A percentile compares a stretch with the other conserved stretches of the same genome.
Evolutionary conservation across 176 grass and related monocot genomes (phyloP).

Genomic region (Melocanna baccifera): DNA sequence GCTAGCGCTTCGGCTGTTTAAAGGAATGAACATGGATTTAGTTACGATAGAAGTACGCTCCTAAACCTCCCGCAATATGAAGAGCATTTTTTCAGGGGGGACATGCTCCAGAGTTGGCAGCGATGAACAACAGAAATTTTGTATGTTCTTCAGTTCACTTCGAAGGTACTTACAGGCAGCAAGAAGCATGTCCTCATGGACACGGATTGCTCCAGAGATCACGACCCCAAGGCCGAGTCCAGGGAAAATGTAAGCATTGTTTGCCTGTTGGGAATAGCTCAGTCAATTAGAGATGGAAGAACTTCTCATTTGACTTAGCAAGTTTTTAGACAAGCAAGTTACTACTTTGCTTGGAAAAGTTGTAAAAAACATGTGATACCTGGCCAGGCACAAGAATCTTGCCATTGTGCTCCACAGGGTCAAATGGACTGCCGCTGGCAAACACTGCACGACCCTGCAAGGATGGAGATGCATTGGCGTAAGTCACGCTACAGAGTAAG

Average conservation of each 20-base stretch:
- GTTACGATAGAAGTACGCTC: not conserved
- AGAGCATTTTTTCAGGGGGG: not conserved
- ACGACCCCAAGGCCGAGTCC: conserved; percentile 90
- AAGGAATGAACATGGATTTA: not conserved
- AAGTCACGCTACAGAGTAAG: not conserved
- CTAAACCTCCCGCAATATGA: not conserved
- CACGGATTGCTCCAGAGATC: conserved; percentile 78
- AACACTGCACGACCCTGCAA: conserved; percentile 81
- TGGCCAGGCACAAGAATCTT: conserved; percentile 78
- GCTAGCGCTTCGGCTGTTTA: conserved; percentile 81
- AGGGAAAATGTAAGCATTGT: conserved; percentile 99
- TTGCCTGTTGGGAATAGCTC: conserved; percentile 48
- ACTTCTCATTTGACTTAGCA: not conserved
- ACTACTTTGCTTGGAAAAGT: not conserved
- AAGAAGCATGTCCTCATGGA: conserved; percentile 96
- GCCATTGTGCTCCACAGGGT: conserved; percentile 70
- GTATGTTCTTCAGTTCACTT: not conserved
- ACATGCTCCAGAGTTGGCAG: not conserved
- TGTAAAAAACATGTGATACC: conserved; percentile 48
- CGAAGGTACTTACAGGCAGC: conserved; percentile 74
- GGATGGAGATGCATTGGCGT: conserved; percentile 12
- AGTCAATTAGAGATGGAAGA: conserved; percentile 21
- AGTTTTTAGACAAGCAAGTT: not conserved
- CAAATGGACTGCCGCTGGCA: conserved; percentile 99
- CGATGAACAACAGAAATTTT: not conserved